These are phyloP conservation scores for Candida golubevii DNA, from an alignment of 805 yeast genomes.

Conservation along the genomic window DNA sequence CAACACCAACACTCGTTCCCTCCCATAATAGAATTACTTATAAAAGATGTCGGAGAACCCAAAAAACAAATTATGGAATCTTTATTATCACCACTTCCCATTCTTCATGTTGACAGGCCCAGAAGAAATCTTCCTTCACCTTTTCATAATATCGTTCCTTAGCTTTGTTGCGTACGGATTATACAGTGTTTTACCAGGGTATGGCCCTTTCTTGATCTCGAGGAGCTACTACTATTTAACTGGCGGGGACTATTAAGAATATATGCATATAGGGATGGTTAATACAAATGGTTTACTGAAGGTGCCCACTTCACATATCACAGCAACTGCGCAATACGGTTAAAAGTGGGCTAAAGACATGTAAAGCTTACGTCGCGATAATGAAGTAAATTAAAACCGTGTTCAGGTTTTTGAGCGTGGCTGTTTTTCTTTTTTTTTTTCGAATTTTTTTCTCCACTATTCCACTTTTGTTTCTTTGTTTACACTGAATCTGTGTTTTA, in stretches of 20 bases:
- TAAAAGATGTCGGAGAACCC: conserved; percentile 2
- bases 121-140: conserved; percentile 31
- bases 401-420: too few species aligned
- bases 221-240: conserved; percentile 35
- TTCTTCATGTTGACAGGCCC: conserved; percentile 45
- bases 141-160: conserved; percentile 15
- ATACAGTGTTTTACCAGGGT: conserved; percentile 21
- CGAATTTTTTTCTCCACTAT: too few species aligned
- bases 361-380: too few species aligned
- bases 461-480: too few species aligned
- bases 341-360: too few species aligned
- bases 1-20: too few species aligned
- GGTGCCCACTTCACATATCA: background rate
- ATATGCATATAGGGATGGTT: conserved; percentile 4
- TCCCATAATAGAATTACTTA: too few species aligned
- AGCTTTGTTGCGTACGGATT: conserved; percentile 17
- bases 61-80: conserved; percentile 13
- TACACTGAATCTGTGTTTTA: too few species aligned
- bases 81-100: conserved; percentile 45
- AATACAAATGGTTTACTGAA: background rate
- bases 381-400: too few species aligned
- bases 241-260: conserved; percentile 19
- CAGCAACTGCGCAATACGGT: too few species aligned
- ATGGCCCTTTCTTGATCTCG: conserved; percentile 26
- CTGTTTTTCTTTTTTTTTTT: too few species aligned